Percentiles rank a stretch among this genome's conserved stretches.
phyloP scores from a whole-genome alignment of 129 eudicot genomes.

The Oenanthe sinensis region DNA sequence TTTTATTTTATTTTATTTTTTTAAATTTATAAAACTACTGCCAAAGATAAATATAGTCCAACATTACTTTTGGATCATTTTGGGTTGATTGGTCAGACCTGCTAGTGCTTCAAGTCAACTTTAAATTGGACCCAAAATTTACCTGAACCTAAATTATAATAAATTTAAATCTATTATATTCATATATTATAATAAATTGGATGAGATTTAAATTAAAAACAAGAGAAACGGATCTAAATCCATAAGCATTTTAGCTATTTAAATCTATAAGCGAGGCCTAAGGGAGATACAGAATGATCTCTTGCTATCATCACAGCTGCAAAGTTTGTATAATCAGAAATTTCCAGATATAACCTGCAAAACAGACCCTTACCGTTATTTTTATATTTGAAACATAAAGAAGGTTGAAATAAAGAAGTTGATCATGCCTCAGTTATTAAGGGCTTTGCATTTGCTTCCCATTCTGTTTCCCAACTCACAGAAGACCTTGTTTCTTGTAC shows the following conservation, averaged over 20 bases:
- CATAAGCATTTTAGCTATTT: neutral
- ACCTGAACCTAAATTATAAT: neutral
- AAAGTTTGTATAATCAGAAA: conserved; percentile 15
- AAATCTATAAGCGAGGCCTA: neutral
- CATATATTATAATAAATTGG: neutral
- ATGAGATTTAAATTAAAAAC: neutral
- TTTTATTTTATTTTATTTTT: too few relatives aligned
- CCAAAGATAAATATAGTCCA: neutral
- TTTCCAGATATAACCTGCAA: conserved; percentile 55
- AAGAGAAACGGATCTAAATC: neutral
- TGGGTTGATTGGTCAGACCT: neutral
- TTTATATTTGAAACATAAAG: neutral
- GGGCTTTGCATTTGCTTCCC: conserved; percentile 90
- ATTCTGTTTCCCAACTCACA: conserved; percentile 76
- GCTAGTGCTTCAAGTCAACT: neutral
- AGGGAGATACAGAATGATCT: neutral
- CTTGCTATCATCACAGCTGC: neutral
- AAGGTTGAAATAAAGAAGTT: conserved; percentile 8
- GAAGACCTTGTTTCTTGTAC: conserved; percentile 55
- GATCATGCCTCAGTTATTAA: conserved; percentile 63
- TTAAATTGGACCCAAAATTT: neutral
- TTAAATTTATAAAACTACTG: neutral
- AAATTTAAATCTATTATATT: neutral
- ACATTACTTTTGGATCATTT: neutral
- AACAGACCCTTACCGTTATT: neutral